Conservation (phyloP, 495 filamentous ascomycete species). For the Penicillium bialowiezense region DNA sequence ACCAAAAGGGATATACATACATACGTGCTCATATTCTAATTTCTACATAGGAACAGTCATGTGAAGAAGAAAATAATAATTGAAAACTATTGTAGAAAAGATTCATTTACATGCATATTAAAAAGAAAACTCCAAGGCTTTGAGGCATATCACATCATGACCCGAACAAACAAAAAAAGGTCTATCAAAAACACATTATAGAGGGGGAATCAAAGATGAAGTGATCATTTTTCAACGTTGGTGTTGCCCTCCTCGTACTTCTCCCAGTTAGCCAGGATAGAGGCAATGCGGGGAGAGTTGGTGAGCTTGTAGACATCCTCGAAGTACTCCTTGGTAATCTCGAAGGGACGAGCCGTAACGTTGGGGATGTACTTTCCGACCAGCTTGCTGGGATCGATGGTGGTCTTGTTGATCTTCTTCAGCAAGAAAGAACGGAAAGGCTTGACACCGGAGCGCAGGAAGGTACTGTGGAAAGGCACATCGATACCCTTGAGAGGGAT, state of each 20-base stretch:
- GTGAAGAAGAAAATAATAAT: background rate
- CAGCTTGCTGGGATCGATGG: conserved; percentile 93
- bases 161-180: conserved; percentile 12
- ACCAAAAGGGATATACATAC: too few species aligned
- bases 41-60: background rate
- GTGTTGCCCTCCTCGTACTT: conserved; percentile 56
- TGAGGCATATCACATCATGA: conserved; percentile 32
- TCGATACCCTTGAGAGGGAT: conserved; percentile 97
- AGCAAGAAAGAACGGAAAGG: conserved; percentile 95
- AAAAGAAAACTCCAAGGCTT: conserved; percentile 10
- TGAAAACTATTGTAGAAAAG: too few species aligned
- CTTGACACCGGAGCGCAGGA: conserved; percentile 95
- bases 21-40: too few species aligned
- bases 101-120: conserved; percentile 9
- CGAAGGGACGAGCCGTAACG: conserved; percentile 92
- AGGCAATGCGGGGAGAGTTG: conserved; percentile 86
- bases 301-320: conserved; percentile 95
- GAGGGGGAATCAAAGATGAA: conserved; percentile 18
- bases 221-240: conserved; percentile 11
- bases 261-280: conserved; percentile 83
- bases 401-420: conserved; percentile 99
- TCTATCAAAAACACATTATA: conserved; percentile 24
- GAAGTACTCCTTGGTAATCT: conserved; percentile 97
- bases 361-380: conserved; percentile 99
- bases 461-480: conserved; percentile 98